Base-by-base conservation (phyloP, 1,139 yeast genomes). In the Sugiyamaella castrensis region DNA sequence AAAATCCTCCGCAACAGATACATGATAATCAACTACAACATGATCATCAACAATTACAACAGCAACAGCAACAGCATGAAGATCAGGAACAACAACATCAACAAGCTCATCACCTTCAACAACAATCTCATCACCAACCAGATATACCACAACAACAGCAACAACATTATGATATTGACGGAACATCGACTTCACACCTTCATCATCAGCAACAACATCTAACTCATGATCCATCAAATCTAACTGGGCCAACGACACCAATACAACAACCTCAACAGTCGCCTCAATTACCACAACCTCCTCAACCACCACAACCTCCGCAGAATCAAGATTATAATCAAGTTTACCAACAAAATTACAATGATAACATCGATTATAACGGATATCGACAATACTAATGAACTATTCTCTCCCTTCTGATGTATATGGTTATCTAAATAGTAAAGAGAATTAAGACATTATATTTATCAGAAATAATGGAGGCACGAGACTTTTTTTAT, bases 341-440 rank as follows among this genome's bases (percentile, higher is more conserved):
- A 10, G 53, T 43, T 11, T 51, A 48, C 33, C 51, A 45, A 7
- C 50, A 41, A n/a, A 46, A 50, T 15, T 58, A 52, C 36, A 54
- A 53, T 46, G 62, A 59, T 30, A 48, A 48, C 40, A 37, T 58
- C 34, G 59, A 56, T 39, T 58, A 58, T 46, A 54, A 57, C 37
- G 61, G 58, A 36, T 59, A 57, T 46, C 58, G 62, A 9, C 61
- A 57, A 51, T 58, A 54, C 45, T 57, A 55, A 41, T 13, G 27
- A 16, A 15, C 9, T 19, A 3, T 19, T 19, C 24, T 19, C 24
- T 19, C 24, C 24, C 5, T 4, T 5, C 24, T 5, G 24, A 19
- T 19, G 5, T 19, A 19, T n/a, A n/a, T n/a, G n/a, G n/a, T n/a
- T n/a, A n/a, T n/a, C n/a, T n/a, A n/a, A n/a, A n/a, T n/a, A n/a